Evolutionary conservation across 129 eudicot species (phyloP), one percentile per base, ranked within the genome.

Genomic region (Glebionis coronaria): DNA sequence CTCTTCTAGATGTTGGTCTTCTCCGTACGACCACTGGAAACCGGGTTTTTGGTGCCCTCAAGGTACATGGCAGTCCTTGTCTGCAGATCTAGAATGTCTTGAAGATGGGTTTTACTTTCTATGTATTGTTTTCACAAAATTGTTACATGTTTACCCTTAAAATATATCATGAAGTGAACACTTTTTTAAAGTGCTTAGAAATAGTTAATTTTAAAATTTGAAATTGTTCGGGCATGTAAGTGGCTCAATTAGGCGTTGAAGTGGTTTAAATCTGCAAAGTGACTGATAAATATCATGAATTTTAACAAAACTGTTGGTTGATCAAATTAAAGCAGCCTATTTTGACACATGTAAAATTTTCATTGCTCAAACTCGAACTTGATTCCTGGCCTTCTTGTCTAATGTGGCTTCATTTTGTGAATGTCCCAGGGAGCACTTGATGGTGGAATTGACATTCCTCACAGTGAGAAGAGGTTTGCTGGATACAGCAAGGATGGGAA

Each of bases 381-480:
- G 42, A 1, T 35, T 35, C 42, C 42, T 35, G 42, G 10, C 42
- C 42, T 10, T 35, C 42, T 35, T 35, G 42, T 21, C 29, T 18
- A 16, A 54, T 25, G 12, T 19, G 27, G 23, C 4, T 15, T 8
- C 8, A 54, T 29, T 3, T 9, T 16, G 3, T 15, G 12, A 8
- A 16, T 54, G n/a, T 61, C 59, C 44, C 67, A 82, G 87, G 87
- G 87, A 72, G 81, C 87, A 35, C 65, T 75, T 66, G 87, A 82
- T 68, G 84, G 87, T 56, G 87, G 87, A 25, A 70, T 82, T 31
- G 87, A 82, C 42, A 71, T 82, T 27, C 87, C 87, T 35, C 87
- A 82, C 65, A 74, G 81, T 71, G 87, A 82, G 5, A 82, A 82
- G 61, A 69, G 87, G n/a, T 82, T 78, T 74, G 87, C 83, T 46